phyloP scores from a whole-genome alignment of 345 rosid species.

The Aurinia saxatilis region DNA sequence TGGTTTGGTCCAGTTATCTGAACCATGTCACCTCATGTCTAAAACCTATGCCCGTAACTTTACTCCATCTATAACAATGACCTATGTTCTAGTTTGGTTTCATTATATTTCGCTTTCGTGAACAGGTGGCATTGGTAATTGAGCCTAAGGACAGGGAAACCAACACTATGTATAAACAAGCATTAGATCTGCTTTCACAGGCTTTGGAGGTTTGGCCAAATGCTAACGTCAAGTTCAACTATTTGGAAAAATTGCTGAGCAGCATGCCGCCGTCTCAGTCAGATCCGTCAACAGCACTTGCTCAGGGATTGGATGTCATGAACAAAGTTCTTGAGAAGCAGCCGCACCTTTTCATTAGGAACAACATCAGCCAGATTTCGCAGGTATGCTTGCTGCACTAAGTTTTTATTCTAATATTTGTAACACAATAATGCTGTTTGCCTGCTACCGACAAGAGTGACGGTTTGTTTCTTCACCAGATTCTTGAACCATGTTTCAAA shows the following conservation, averaged over 20 bases:
- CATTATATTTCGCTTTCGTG: not conserved
- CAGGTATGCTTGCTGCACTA: slow-evolving; percentile 49
- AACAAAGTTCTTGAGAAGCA: slow-evolving; percentile 97
- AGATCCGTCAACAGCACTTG: slow-evolving; percentile 94
- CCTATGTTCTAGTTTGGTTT: not conserved
- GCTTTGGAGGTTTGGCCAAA: slow-evolving; percentile 99
- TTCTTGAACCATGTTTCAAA: slow-evolving; percentile 97
- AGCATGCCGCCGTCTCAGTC: slow-evolving; percentile 92
- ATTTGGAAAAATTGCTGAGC: slow-evolving; percentile 81
- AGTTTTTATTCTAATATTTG: not conserved
- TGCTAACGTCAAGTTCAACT: slow-evolving; percentile 96
- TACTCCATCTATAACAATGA: slow-evolving; percentile 3
- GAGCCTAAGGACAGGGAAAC: slow-evolving; percentile 99
- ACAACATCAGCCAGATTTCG: slow-evolving; percentile 86
- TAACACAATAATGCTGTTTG: slow-evolving; percentile 5
- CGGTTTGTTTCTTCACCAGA: slow-evolving; percentile 40
- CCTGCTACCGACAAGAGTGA: not conserved
- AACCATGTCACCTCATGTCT: slow-evolving; percentile 11
- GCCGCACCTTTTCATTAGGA: slow-evolving; percentile 85
- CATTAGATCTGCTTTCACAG: slow-evolving; percentile 83
- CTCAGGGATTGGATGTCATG: slow-evolving; percentile 99
- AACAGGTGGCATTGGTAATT: slow-evolving; percentile 95
- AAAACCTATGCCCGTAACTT: not conserved
- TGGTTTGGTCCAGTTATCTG: not conserved
- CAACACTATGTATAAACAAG: slow-evolving; percentile 85